A percentile compares a stretch with the other conserved stretches of the same genome.
Conservation (phyloP, 148 eudicot species). For the Simmondsia chinensis region DNA sequence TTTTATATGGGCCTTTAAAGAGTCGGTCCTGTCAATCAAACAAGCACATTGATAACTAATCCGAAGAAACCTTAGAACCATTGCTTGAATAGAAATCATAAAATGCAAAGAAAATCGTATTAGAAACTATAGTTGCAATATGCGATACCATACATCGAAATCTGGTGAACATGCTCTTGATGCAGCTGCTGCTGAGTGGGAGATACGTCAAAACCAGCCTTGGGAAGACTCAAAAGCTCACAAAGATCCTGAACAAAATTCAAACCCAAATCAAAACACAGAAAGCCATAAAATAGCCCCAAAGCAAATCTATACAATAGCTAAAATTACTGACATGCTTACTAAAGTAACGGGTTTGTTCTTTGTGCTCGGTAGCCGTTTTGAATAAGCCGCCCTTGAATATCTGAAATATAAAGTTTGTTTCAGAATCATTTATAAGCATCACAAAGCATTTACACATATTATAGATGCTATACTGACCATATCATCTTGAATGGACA, state of each 20-base stretch:
- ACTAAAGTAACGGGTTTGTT: constrained; percentile 92
- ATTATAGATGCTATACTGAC: neutral
- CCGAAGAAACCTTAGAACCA: too few relatives aligned
- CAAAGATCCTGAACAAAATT: constrained; percentile 56
- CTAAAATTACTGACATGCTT: constrained; percentile 49
- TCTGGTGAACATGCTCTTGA: constrained; percentile 73
- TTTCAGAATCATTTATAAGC: neutral
- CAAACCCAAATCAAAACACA: constrained; percentile 5
- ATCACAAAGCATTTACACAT: too few relatives aligned
- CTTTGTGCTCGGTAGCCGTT: constrained; percentile 99
- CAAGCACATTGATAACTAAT: neutral
- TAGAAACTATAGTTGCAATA: too few relatives aligned
- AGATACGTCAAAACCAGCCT: constrained; percentile 84
- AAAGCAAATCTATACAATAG: neutral
- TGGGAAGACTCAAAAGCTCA: constrained; percentile 87
- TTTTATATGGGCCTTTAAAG: constrained; percentile 50
- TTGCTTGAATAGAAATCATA: constrained; percentile 3
- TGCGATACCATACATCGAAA: constrained; percentile 65
- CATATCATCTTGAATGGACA: neutral
- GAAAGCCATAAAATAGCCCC: neutral
- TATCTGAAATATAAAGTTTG: constrained; percentile 37
- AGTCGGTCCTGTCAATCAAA: constrained; percentile 46
- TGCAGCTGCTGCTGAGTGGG: constrained; percentile 87
- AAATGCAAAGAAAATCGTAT: too few relatives aligned
- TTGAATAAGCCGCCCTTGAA: constrained; percentile 93